Base-by-base conservation (phyloP, 2,329 filamentous ascomycete genomes). In the Zopfia rhizophila region DNA sequence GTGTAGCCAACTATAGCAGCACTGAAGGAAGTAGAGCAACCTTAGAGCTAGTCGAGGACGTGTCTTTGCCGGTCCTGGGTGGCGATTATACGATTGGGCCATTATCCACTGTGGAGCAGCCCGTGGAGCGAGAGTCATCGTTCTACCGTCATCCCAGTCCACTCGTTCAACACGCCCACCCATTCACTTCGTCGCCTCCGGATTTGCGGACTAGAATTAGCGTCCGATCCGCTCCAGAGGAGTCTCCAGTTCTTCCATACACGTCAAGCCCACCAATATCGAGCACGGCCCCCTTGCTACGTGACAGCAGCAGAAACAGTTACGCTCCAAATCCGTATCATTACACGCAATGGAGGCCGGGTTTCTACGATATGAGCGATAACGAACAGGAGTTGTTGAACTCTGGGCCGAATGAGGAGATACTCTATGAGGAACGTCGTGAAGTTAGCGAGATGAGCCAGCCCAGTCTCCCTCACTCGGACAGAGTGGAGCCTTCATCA, bases 31-130 rank as follows among this genome's bases (percentile, higher is more conserved):
- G 53, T 21, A 48, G 56, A 7, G 54, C 58, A 8, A 61, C 58
- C 29, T 35, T 61, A 5, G 55, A 49, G 0, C 38, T 82, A 77
- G 3, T 71, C 69, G 3, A 82, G 67, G 4, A 81, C 70, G 12
- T 81, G 13, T 38, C 40, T 2, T 39, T 50, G 7, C 43, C 48
- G 3, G 38, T 30, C 3, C 35, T 45, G 28, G 41, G n/a, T n/a
- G n/a, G n/a, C n/a, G n/a, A n/a, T n/a, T n/a, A n/a, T n/a, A n/a
- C n/a, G n/a, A n/a, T n/a, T n/a, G n/a, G n/a, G n/a, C n/a, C n/a
- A n/a, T n/a, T n/a, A n/a, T n/a, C n/a, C n/a, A n/a, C n/a, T n/a
- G n/a, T 39, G 19, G 33, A 27, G 5, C 18, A 30, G 11, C 28
- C 50, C 12, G 7, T 45, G 19, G 43, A 39, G 38, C n/a, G 27